Evolutionary conservation across 2,329 filamentous ascomycete species (phyloP), one percentile per base, ranked within the genome.

Genomic region (Thelonectria blattea): DNA sequence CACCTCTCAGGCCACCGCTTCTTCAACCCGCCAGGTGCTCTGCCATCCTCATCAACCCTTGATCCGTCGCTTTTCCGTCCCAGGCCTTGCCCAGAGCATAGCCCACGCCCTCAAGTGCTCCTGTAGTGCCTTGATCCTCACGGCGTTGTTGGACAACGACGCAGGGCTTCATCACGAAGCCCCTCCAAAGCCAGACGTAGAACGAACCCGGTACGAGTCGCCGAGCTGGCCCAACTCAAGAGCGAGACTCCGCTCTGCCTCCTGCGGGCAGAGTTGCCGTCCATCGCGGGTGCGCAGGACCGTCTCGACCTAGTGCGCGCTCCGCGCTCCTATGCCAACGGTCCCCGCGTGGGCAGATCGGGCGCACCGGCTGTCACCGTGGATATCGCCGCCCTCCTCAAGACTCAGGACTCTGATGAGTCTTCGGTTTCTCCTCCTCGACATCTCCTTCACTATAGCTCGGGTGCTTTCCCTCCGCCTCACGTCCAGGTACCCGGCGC

Each of bases 321-420:
- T 65, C 57, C 70, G 52, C 67, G 71, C 52, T 68, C 70, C 53
- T 67, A 72, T 70, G 67, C 65, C 55, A 67, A 70, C 71, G 64
- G 67, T 60, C 63, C 68, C 57, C 60, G 68, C 62, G 61, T 61
- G 64, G 65, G 65, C 62, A 68, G 62, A 65, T 66, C 67, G 59
- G 68, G 67, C 60, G 62, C 62, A 55, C 58, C 65, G 74, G 83
- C 83, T 85, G 86, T 82, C 87, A 93, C 84, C 86, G 89, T 97
- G 93, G 93, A 97, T 93, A 96, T 97, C 90, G 88, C 91, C 79
- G 89, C 90, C 69, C 86, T 97, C 68, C 86, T 97, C 79, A 91
- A 93, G 84, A 85, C 84, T 75, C 81, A 87, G 75, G 88, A 88
- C 84, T 88, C 89, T 79, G 81, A 88, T 85, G 88, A 91, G 84